Percentiles rank a stretch among this genome's conserved stretches.
phyloP scores from a whole-genome alignment of 768 basidiomycete species.

The Lactifluus subvellereus region DNA sequence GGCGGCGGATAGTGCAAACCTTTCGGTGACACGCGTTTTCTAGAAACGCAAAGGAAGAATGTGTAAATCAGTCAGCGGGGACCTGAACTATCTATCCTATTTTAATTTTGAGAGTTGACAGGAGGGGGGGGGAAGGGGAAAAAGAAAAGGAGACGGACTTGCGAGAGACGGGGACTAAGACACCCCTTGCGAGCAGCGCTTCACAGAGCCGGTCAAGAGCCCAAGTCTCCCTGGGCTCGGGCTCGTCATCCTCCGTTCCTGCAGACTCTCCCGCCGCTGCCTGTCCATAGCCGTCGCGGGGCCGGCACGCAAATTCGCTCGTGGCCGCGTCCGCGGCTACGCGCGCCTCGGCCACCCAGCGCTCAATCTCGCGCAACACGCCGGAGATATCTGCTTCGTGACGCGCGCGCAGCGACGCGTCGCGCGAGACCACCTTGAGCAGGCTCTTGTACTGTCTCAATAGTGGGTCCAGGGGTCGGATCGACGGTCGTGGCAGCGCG shows the following conservation, averaged over 20 bases:
- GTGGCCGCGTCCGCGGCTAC: constrained; percentile 49
- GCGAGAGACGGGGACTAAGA: constrained; percentile 75
- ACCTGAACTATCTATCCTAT: neutral
- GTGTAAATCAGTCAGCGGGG: neutral
- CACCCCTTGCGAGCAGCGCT: constrained; percentile 61
- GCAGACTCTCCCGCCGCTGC: constrained; percentile 7
- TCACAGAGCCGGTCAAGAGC: constrained; percentile 65
- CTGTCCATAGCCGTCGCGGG: neutral
- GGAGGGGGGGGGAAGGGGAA: neutral
- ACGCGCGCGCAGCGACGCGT: constrained; percentile 51
- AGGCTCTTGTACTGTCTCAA: constrained; percentile 70
- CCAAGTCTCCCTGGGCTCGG: constrained; percentile 55
- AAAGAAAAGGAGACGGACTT: constrained; percentile 46
- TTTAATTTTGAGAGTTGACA: neutral
- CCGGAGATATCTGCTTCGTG: constrained; percentile 46
- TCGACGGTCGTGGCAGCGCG: constrained; percentile 30
- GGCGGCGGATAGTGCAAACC: constrained; percentile 46
- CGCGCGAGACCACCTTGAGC: constrained; percentile 55
- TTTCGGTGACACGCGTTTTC: constrained; percentile 47
- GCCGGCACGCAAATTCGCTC: constrained; percentile 43
- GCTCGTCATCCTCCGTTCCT: constrained; percentile 32
- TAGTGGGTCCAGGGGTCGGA: constrained; percentile 59
- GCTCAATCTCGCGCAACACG: constrained; percentile 58
- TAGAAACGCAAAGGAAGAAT: constrained; percentile 26
- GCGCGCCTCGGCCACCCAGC: constrained; percentile 73